phyloP scores from a whole-genome alignment of 768 basidiomycete species.

The Lactarius hengduanensis region DNA sequence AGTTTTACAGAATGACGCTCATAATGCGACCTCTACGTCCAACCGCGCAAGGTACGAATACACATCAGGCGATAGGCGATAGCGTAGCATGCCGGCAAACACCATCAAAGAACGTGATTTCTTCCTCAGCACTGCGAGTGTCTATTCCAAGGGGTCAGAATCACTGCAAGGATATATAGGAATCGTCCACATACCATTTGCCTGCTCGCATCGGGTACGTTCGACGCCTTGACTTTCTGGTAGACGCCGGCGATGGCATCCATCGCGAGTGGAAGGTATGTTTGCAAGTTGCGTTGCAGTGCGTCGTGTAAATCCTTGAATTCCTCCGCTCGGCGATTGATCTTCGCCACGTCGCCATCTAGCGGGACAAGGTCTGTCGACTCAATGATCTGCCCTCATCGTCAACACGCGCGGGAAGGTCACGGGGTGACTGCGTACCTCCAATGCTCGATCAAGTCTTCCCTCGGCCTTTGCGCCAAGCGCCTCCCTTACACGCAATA shows the following conservation, averaged over 20 bases:
- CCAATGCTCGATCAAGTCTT: conserved; percentile 72
- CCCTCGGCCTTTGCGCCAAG: conserved; percentile 72
- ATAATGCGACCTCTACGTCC: conserved; percentile 84
- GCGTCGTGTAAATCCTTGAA: conserved; percentile 86
- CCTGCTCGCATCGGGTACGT: conserved; percentile 69
- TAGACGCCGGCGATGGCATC: conserved; percentile 83
- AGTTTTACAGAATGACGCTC: conserved; percentile 21
- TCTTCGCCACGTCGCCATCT: conserved; percentile 78
- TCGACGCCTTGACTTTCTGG: conserved; percentile 67
- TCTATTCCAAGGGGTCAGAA: conserved; percentile 42
- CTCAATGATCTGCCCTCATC: conserved; percentile 69
- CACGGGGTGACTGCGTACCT: conserved; percentile 51
- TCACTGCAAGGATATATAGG: conserved; percentile 22
- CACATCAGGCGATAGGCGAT: conserved; percentile 86
- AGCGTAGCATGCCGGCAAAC: conserved; percentile 84
- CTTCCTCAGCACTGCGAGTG: conserved; percentile 62
- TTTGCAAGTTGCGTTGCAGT: conserved; percentile 85
- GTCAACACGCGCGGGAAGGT: conserved; percentile 3
- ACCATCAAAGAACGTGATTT: conserved; percentile 86
- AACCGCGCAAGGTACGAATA: conserved; percentile 84
- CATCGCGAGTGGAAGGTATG: conserved; percentile 89
- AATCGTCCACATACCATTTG: conserved; percentile 58
- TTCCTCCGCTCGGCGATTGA: conserved; percentile 83
- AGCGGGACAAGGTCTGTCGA: conserved; percentile 85
- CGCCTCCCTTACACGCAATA: conserved; percentile 81